Evolutionary conservation across 148 eudicot species (phyloP).

Genomic region (Arbutus unedo): DNA sequence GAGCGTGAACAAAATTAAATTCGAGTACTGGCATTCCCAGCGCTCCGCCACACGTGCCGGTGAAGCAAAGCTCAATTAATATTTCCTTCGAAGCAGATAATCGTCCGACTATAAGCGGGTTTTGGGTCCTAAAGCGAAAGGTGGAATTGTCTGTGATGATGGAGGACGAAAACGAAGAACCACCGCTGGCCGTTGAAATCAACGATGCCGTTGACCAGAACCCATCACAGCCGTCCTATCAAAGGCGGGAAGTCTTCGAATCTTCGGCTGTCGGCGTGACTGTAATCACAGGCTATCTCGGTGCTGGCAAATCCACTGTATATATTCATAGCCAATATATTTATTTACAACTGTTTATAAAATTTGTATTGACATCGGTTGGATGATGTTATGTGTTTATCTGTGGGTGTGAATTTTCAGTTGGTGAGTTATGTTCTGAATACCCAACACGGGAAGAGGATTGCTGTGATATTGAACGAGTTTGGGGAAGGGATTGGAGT

Average conservation of each 20-base stretch:
- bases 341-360: background rate
- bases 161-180: constrained; percentile 73
- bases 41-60: no score
- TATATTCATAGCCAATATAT: background rate
- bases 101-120: background rate
- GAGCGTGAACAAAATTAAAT: no score
- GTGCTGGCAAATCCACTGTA: constrained; percentile 95
- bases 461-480: constrained; percentile 91
- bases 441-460: constrained; percentile 81
- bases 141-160: constrained; percentile 9
- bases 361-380: background rate
- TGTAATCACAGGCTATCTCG: constrained; percentile 93
- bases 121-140: background rate
- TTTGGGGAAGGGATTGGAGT: constrained; percentile 97
- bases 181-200: constrained; percentile 69
- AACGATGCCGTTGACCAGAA: constrained; percentile 17
- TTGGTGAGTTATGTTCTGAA: constrained; percentile 81
- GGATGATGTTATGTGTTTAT: background rate
- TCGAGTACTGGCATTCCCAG: no score
- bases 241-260: constrained; percentile 24
- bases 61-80: no score
- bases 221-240: constrained; percentile 17
- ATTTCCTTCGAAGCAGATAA: no score
- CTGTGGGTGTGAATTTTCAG: constrained; percentile 30
- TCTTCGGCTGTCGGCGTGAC: constrained; percentile 71